These are phyloP conservation scores for Biscogniauxia marginata DNA, from an alignment of 2,329 filamentous ascomycete genomes.

Conservation along the genomic window DNA sequence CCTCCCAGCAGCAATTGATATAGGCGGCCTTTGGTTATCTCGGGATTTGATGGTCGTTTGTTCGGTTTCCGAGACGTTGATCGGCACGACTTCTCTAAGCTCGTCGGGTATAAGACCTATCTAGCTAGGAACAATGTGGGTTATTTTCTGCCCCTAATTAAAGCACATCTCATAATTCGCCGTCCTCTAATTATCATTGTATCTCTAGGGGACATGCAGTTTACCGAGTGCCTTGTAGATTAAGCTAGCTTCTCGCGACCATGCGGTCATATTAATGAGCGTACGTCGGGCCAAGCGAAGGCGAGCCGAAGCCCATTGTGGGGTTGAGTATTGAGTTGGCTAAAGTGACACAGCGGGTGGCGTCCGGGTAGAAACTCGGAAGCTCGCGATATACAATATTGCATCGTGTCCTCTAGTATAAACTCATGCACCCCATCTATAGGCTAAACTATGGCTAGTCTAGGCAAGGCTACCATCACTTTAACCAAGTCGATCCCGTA, in stretches of 20 bases:
- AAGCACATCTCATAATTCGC: not conserved
- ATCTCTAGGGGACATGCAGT: not conserved
- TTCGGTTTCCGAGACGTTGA: not conserved
- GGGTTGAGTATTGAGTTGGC: constrained; percentile 8
- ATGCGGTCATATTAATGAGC: not conserved
- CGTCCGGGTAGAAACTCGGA: constrained; percentile 9
- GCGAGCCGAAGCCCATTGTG: constrained; percentile 4
- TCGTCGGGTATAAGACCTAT: not conserved
- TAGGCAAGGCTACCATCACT: constrained; percentile 5
- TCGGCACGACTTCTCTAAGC: not conserved
- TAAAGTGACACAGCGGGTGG: constrained; percentile 17
- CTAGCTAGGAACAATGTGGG: not conserved
- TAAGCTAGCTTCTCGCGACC: not conserved
- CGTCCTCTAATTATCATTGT: not conserved
- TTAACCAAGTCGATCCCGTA: constrained; percentile 7
- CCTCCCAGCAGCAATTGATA: not conserved
- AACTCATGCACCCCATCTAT: not conserved
- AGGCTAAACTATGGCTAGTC: constrained; percentile 13
- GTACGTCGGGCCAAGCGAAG: not conserved
- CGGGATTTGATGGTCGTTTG: not conserved
- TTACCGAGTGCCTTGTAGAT: not conserved
- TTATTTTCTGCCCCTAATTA: not conserved
- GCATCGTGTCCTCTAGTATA: constrained; percentile 11
- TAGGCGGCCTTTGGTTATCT: not conserved
- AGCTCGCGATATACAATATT: constrained; percentile 1